Base-by-base conservation (phyloP, 192 early-diverging fungal species). In the Backusella psychrophila region DNA sequence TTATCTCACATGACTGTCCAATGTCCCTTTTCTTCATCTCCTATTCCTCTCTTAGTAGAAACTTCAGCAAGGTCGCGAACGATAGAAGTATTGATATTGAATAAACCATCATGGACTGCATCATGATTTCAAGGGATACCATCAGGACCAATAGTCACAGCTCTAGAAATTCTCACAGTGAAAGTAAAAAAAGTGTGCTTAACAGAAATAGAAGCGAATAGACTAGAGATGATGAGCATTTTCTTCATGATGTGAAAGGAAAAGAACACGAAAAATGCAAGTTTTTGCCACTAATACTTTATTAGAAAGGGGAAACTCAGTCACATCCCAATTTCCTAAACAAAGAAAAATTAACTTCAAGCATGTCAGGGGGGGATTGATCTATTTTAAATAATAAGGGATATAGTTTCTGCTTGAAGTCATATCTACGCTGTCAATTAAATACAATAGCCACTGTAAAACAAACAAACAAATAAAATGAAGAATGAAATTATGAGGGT, bases 91-190 rank as follows among this genome's bases (percentile, higher is more conserved):
- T 97, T 97, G 86, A 90, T 96, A 90, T 98, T 98, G 94, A 99
- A 99, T 73, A 99, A 86, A 75, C 98, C 97, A 82, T 99, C 96
- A 81, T 96, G 94, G 78, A 95, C 95, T 96, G 98, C 97, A 71
- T 96, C 96, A 72, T 96, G 97, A 92, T 99, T 99, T 82, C 97
- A 91, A 72, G 96, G 97, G 15, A 99, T 93, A 82, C 97, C 95
- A 75, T 96, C 97, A 26, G 97, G 98, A 77, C 95, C 90, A 65
- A 85, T 82, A 67, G 87, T 81, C 66, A 88, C 81, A 53, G 88
- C 88, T 69, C 87, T 87, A 39, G 69, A 36, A n/a, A 70, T 12
- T 36, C 29, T 70, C 44, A 67, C 67, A 72, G 73, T 73, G 36
- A 76, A 81, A 69, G 73, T 81, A 39, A 41, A 76, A 59, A 73